Percentiles rank a stretch among this genome's conserved stretches.
phyloP scores from a whole-genome alignment of 2,329 filamentous ascomycete species.

The Diaporthe sp. region DNA sequence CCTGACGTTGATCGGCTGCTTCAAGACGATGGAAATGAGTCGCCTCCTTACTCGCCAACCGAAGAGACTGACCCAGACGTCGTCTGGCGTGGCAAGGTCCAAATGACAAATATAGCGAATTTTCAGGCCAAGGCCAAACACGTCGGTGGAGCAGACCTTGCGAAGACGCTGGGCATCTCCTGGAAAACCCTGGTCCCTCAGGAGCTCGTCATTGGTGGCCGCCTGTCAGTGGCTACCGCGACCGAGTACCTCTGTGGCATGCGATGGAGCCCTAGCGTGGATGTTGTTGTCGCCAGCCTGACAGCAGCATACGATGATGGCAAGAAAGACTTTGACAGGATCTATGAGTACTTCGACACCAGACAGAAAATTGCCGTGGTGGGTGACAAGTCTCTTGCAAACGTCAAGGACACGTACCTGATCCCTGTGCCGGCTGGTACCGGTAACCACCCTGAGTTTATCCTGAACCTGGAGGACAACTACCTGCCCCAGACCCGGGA shows the following conservation, averaged over 20 bases:
- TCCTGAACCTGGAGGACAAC: conserved; percentile 89
- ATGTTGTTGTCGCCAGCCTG: conserved; percentile 85
- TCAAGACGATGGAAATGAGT: conserved; percentile 83
- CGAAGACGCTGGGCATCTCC: conserved; percentile 62
- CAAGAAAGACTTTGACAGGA: conserved; percentile 74
- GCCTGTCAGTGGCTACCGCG: conserved; percentile 85
- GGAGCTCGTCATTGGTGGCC: conserved; percentile 78
- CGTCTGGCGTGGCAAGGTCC: conserved; percentile 82
- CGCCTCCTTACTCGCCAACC: conserved; percentile 85
- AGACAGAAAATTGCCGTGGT: conserved; percentile 91
- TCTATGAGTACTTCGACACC: conserved; percentile 89
- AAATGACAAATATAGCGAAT: conserved; percentile 83
- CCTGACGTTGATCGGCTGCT: conserved; percentile 92
- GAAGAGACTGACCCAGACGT: conserved; percentile 80
- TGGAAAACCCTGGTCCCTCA: conserved; percentile 84
- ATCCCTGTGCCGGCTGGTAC: conserved; percentile 85
- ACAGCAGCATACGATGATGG: conserved; percentile 73
- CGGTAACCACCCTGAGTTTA: conserved; percentile 82
- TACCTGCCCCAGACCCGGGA: conserved; percentile 78
- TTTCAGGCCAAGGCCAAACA: conserved; percentile 85
- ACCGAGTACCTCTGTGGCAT: conserved; percentile 93
- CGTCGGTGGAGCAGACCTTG: conserved; percentile 86
- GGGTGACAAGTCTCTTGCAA: conserved; percentile 78
- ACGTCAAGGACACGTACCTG: conserved; percentile 91
- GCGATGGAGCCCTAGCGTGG: conserved; percentile 84